Conservation (phyloP, 2,329 filamentous ascomycete species). For the Aspergillus ustus region DNA sequence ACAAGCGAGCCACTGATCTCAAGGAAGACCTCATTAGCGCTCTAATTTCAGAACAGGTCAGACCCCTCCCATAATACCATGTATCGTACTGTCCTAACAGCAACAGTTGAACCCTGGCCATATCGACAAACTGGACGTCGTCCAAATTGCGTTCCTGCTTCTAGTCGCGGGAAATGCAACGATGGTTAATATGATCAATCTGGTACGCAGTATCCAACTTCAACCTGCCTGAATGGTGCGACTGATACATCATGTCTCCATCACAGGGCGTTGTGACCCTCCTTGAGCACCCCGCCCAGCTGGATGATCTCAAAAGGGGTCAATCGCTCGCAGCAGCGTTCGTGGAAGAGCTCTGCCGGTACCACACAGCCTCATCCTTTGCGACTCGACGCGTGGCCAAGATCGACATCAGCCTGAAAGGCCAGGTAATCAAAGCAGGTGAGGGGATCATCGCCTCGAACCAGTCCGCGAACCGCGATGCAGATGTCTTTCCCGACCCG, state of each 20-base stretch:
- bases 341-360: conserved; percentile 3
- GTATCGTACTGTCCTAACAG: not conserved
- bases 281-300: conserved; percentile 1
- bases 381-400: conserved; percentile 2
- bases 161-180: not conserved
- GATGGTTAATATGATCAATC: conserved; percentile 1
- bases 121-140: not conserved
- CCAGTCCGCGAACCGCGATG: conserved; percentile 11
- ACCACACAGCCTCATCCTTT: conserved; percentile 4
- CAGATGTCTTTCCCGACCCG: conserved; percentile 6
- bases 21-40: not conserved
- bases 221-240: not conserved
- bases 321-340: not conserved
- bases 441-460: conserved; percentile 10
- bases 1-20: not conserved
- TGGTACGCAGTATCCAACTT: not conserved
- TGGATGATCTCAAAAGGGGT: not conserved
- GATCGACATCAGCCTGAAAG: conserved; percentile 1
- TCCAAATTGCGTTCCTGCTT: not conserved
- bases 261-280: not conserved
- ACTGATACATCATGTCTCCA: not conserved
- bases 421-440: conserved; percentile 6
- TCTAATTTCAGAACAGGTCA: not conserved
- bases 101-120: not conserved
- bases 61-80: not conserved